These are phyloP conservation scores for Xylariaceae sp. DNA, from an alignment of 2,329 filamentous ascomycete species.

Conservation along the genomic window DNA sequence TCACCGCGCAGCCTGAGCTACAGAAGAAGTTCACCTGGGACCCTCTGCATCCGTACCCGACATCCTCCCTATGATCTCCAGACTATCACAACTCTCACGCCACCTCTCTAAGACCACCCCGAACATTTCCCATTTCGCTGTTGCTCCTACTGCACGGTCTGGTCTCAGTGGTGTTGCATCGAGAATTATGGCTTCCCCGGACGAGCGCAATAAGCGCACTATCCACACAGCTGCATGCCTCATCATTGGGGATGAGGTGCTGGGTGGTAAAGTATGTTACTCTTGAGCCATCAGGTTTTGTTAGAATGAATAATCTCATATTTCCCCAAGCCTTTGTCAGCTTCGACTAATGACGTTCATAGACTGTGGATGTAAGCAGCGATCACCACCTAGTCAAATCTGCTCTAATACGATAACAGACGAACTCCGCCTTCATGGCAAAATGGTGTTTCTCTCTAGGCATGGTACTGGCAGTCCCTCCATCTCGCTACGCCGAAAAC, in stretches of 20 bases:
- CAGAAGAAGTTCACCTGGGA: background rate
- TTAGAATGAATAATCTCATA: background rate
- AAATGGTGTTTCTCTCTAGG: slow-evolving; percentile 62
- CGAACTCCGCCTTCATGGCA: slow-evolving; percentile 61
- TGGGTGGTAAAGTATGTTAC: slow-evolving; percentile 78
- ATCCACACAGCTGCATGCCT: slow-evolving; percentile 89
- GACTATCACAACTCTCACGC: slow-evolving; percentile 68
- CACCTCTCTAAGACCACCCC: slow-evolving; percentile 64
- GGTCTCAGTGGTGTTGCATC: slow-evolving; percentile 24
- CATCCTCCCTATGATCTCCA: slow-evolving; percentile 62
- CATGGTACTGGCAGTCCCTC: slow-evolving; percentile 42
- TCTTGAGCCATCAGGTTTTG: background rate
- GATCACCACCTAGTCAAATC: background rate
- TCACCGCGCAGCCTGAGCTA: background rate
- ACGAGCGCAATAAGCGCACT: slow-evolving; percentile 56
- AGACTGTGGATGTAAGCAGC: slow-evolving; percentile 30
- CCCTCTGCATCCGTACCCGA: background rate
- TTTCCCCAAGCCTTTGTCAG: background rate
- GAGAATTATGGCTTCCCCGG: slow-evolving; percentile 41
- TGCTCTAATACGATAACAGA: slow-evolving; percentile 37
- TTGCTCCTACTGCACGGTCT: slow-evolving; percentile 30
- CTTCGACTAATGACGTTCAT: slow-evolving; percentile 6
- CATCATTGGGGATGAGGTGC: slow-evolving; percentile 95
- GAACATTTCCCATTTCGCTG: slow-evolving; percentile 49
- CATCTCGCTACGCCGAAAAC: background rate